A percentile compares a stretch with the other conserved stretches of the same genome.
These are phyloP conservation scores for Bryoglossum gracile DNA, from an alignment of 495 filamentous ascomycete species.

Conservation along the genomic window DNA sequence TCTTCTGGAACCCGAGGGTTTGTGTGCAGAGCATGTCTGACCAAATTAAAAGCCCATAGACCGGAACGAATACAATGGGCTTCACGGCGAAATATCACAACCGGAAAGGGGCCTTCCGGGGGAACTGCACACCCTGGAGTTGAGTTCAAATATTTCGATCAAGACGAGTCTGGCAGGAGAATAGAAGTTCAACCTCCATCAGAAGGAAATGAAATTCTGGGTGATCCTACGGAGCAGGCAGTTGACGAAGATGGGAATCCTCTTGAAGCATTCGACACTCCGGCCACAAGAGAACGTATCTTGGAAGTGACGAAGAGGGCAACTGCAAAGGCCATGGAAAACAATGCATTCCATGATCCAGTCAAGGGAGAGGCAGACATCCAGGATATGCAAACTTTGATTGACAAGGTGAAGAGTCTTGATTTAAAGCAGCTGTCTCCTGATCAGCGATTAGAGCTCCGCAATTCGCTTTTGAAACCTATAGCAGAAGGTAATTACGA, in stretches of 20 bases:
- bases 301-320: too few relatives aligned
- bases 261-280: slow-evolving; percentile 7
- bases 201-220: not conserved
- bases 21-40: slow-evolving; percentile 32
- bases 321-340: too few relatives aligned
- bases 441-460: too few relatives aligned
- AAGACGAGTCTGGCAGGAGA: slow-evolving; percentile 16
- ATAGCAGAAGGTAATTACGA: too few relatives aligned
- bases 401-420: too few relatives aligned
- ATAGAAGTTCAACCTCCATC: slow-evolving; percentile 4
- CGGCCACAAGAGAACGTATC: too few relatives aligned
- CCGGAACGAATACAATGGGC: slow-evolving; percentile 11
- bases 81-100: slow-evolving; percentile 7
- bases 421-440: too few relatives aligned
- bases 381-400: too few relatives aligned
- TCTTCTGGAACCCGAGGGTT: slow-evolving; percentile 27
- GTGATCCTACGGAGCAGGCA: too few relatives aligned
- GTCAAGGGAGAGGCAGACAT: too few relatives aligned
- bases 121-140: not conserved
- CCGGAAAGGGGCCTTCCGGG: slow-evolving; percentile 1
- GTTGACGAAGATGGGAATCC: not conserved
- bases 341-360: too few relatives aligned
- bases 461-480: too few relatives aligned
- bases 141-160: slow-evolving; percentile 13
- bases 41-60: slow-evolving; percentile 21